Evolutionary conservation across 2,329 filamentous ascomycete species (phyloP).

Genomic region (Epichloe coenophiala): DNA sequence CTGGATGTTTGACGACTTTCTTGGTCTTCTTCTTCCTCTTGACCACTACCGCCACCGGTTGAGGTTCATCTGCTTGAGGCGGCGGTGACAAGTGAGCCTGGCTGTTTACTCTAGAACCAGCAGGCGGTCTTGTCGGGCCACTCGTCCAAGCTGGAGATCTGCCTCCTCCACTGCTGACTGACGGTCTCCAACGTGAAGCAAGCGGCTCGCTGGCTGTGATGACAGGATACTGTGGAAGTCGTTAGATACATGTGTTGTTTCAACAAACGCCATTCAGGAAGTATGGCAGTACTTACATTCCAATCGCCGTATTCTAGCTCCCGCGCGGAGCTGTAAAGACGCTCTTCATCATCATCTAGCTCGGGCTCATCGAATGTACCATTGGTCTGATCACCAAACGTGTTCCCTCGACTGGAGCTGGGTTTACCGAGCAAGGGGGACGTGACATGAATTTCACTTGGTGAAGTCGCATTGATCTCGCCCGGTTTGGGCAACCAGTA

Average conservation of each 20-base stretch:
- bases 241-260: constrained; percentile 12
- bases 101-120: constrained; percentile 3
- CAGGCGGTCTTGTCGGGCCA: constrained; percentile 11
- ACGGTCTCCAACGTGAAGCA: constrained; percentile 46
- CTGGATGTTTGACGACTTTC: constrained; percentile 20
- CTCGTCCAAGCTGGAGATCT: constrained; percentile 14
- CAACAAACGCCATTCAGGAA: constrained; percentile 1
- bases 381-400: constrained; percentile 19
- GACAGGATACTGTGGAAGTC: constrained; percentile 61
- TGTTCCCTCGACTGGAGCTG: constrained; percentile 21
- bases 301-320: constrained; percentile 75
- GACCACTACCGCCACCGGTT: constrained; percentile 20
- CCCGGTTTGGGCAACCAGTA: constrained; percentile 92
- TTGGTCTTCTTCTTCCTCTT: constrained; percentile 26
- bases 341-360: constrained; percentile 59
- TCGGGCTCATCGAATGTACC: constrained; percentile 35
- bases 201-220: constrained; percentile 68
- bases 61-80: constrained; percentile 9
- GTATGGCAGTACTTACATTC: constrained; percentile 54
- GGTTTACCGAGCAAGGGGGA: constrained; percentile 32
- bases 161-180: constrained; percentile 15
- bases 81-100: neutral
- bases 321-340: constrained; percentile 55
- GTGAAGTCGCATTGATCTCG: constrained; percentile 43
- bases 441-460: constrained; percentile 21